These are phyloP conservation scores for Deinandra increscens DNA, from an alignment of 129 eudicot species.

Conservation along the genomic window DNA sequence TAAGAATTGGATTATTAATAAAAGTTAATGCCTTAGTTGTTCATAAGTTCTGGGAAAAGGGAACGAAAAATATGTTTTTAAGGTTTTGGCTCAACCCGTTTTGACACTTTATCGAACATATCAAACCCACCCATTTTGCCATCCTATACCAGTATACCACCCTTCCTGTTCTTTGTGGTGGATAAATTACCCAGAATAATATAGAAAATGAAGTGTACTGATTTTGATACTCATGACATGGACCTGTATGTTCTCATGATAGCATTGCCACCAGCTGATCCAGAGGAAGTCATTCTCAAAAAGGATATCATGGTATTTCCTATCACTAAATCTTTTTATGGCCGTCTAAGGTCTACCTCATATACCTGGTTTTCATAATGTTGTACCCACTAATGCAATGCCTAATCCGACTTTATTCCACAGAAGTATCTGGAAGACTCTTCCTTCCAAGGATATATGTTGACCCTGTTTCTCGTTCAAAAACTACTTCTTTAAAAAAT, in stretches of 20 bases:
- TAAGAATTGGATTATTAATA: neutral
- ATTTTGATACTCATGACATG: constrained; percentile 13
- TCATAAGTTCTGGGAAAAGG: neutral
- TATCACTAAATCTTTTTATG: constrained; percentile 8
- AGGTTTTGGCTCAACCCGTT: neutral
- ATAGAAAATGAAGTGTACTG: neutral
- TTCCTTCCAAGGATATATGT: constrained; percentile 69
- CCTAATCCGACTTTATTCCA: constrained; percentile 18
- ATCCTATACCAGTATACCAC: neutral
- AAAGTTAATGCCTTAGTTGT: neutral
- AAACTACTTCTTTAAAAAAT: neutral
- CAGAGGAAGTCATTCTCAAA: constrained; percentile 48
- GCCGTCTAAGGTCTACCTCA: neutral
- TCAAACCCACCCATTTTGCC: constrained; percentile 3
- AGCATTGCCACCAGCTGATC: constrained; percentile 29
- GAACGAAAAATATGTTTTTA: neutral
- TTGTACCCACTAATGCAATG: constrained; percentile 20
- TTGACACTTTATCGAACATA: neutral
- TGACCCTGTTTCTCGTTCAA: constrained; percentile 4
- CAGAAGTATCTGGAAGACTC: constrained; percentile 71
- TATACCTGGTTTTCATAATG: neutral
- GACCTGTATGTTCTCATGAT: constrained; percentile 20
- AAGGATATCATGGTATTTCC: constrained; percentile 58
- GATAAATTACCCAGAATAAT: neutral
- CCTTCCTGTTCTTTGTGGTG: constrained; percentile 2